Evolutionary conservation across 1,139 yeast genomes (phyloP).

Genomic region (Zygosaccharomyces sapae): DNA sequence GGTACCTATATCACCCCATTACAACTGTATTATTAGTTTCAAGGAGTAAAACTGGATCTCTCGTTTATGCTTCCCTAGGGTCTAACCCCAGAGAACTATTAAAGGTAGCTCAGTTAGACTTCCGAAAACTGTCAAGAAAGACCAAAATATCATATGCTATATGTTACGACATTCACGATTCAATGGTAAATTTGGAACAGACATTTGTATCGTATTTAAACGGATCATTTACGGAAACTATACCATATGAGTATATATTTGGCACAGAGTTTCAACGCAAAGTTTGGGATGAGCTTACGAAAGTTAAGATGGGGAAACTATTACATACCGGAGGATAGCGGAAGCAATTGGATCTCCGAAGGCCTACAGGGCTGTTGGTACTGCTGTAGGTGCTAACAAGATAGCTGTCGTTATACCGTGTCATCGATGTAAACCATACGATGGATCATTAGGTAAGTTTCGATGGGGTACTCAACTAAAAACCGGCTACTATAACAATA

Average conservation of each 20-base stretch:
- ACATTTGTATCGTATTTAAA: slow-evolving; percentile 9
- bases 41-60: slow-evolving; percentile 11
- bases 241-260: slow-evolving; percentile 23
- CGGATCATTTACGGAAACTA: not conserved
- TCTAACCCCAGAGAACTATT: slow-evolving; percentile 14
- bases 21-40: slow-evolving; percentile 17
- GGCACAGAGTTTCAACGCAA: slow-evolving; percentile 31
- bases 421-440: slow-evolving; percentile 26
- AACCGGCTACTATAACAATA: slow-evolving; percentile 16
- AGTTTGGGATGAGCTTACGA: slow-evolving; percentile 27
- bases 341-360: slow-evolving; percentile 20
- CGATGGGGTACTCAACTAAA: slow-evolving; percentile 27
- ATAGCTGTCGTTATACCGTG: slow-evolving; percentile 31
- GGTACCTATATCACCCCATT: slow-evolving; percentile 13
- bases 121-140: slow-evolving; percentile 15
- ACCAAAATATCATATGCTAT: slow-evolving; percentile 12
- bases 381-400: slow-evolving; percentile 29
- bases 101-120: slow-evolving; percentile 14
- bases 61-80: slow-evolving; percentile 25
- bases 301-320: slow-evolving; percentile 21
- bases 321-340: slow-evolving; percentile 26
- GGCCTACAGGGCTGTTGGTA: slow-evolving; percentile 30
- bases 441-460: slow-evolving; percentile 24
- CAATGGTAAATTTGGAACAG: slow-evolving; percentile 5
- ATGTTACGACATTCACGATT: not conserved